These are phyloP conservation scores for Globisporangium viniferum DNA, from an alignment of 352 stramenopile species.

Conservation along the genomic window DNA sequence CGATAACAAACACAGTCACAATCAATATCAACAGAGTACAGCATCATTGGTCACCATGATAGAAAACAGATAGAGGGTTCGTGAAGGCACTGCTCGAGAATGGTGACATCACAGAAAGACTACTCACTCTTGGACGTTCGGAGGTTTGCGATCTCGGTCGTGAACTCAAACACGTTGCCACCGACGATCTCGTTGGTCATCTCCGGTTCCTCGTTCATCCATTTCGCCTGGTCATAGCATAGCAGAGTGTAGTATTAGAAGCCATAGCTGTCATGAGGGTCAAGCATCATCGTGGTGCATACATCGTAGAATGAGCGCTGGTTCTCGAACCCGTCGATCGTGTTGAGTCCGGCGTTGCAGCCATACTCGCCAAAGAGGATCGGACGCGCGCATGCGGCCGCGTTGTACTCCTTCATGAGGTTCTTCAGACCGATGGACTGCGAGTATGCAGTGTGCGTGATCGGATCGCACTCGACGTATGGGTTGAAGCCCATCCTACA, in stretches of 20 bases:
- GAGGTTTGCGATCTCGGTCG: constrained; percentile 61
- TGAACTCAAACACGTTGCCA: constrained; percentile 81
- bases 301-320: constrained; percentile 47
- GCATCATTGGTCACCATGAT: neutral
- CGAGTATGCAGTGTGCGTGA: constrained; percentile 31
- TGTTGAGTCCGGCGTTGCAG: constrained; percentile 51
- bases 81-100: neutral
- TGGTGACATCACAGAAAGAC: neutral
- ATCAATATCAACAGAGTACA: neutral
- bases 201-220: constrained; percentile 78
- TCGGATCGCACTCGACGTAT: constrained; percentile 55
- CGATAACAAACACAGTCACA: neutral
- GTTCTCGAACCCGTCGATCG: constrained; percentile 45
- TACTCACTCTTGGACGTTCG: constrained; percentile 16
- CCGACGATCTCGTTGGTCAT: constrained; percentile 75
- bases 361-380: constrained; percentile 62
- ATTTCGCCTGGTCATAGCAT: constrained; percentile 47
- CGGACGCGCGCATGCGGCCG: constrained; percentile 32
- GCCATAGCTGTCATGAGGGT: too few relatives aligned
- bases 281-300: neutral
- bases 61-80: neutral
- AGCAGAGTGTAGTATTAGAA: neutral
- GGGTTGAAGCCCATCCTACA: constrained; percentile 45
- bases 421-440: constrained; percentile 38
- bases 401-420: constrained; percentile 47